A percentile compares a stretch with the other conserved stretches of the same genome.
Conservation (phyloP, 805 yeast species). For the Suhomyces kilbournensis region DNA sequence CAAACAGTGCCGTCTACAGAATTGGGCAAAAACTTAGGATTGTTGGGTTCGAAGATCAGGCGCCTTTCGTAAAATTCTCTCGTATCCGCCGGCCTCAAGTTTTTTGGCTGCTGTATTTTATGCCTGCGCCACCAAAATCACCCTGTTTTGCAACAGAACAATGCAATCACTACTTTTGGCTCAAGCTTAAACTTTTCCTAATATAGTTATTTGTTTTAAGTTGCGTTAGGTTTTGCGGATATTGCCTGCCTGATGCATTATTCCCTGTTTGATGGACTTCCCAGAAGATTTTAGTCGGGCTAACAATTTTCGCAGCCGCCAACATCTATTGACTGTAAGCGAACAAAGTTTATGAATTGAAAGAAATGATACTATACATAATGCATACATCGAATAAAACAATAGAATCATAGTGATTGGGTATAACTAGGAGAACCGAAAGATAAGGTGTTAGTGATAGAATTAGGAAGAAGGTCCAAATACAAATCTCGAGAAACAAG, state of each 20-base stretch:
- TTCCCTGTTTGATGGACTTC: neutral
- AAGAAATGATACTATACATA: neutral
- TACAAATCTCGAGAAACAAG: neutral
- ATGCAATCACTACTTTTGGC: neutral
- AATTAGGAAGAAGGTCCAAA: neutral
- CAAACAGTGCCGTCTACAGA: neutral
- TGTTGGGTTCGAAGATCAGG: slow-evolving; percentile 5
- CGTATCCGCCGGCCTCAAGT: neutral
- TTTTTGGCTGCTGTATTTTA: neutral
- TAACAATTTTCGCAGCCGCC: neutral
- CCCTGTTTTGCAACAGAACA: neutral
- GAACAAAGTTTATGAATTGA: neutral
- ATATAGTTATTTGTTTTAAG: neutral
- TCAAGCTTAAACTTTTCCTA: neutral
- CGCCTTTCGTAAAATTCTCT: neutral
- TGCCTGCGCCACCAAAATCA: neutral
- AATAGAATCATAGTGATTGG: neutral
- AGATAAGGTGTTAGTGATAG: neutral
- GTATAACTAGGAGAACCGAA: neutral
- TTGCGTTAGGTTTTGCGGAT: neutral
- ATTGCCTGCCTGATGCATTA: neutral
- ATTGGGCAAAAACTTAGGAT: slow-evolving; percentile 20
- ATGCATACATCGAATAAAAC: neutral
- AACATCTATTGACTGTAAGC: neutral
- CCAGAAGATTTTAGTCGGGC: neutral